Base-by-base conservation (phyloP, 352 stramenopile species). In the Lagenidium sp. region DNA sequence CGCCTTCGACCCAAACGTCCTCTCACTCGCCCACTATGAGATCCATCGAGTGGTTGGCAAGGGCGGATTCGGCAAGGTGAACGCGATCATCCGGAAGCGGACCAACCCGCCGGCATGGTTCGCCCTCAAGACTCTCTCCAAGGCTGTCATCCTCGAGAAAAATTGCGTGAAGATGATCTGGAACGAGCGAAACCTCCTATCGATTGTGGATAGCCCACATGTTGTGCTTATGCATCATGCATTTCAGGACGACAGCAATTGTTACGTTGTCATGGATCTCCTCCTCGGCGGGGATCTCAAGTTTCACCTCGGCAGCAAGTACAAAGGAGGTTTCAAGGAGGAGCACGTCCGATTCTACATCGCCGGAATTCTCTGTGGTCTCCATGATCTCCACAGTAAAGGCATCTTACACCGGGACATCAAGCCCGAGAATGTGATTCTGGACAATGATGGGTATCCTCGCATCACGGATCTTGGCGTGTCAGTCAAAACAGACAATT, bases 401-500 rank as follows among this genome's bases (percentile, higher is more conserved):
- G 50, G 57, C 21, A 77, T 94, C 41, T 48, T 94, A 18, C 80
- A 92, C 49, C 75, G 80, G 6, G 82, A 94, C 31, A 58, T 94
- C 25, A 92, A 94, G 39, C 80, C 77, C 12, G 82, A 90, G 41
- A 94, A 94, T 44, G 67, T 94, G 16, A 82, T 94, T 24, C 63
- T 93, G 1, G 77, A 92, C 44, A 68, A 81, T n/a, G 61, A 79
- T 19, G 77, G 77, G 0, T 89, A 85, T 36, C 71, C 78, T 18
- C 63, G 71, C 7, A 45, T 92, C 10, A 85, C 79, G 4, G 79
- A 92, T 38, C 54, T 92, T 20, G 77, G 79, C 25, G 72, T 90
- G 23, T 83, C 71, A 0, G 65, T 85, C n/a, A 61, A 80, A 32
- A 67, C 47, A 0, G 55, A 60, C 0, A 57, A 54, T 8, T 42